phyloP scores from a whole-genome alignment of 257 asterid species.

The Pogostemon cablin region DNA sequence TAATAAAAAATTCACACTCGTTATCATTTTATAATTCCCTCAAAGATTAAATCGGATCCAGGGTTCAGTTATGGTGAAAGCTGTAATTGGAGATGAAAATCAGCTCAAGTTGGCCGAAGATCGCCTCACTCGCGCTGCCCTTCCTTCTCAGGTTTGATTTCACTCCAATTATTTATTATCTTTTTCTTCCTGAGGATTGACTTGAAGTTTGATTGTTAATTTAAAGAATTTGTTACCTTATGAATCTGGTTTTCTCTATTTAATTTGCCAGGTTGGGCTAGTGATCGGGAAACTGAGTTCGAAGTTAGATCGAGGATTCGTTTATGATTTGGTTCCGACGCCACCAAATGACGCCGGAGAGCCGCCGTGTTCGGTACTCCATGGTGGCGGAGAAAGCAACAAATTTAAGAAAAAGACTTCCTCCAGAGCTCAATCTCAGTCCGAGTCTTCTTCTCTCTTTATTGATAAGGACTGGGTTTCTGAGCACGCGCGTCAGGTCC shows the following conservation, averaged over 20 bases:
- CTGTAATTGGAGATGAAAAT: constrained; percentile 77
- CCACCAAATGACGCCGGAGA: constrained; percentile 83
- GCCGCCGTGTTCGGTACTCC: constrained; percentile 67
- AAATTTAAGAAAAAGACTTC: constrained; percentile 60
- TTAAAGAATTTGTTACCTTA: neutral
- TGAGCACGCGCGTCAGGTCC: constrained; percentile 98
- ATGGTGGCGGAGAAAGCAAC: constrained; percentile 49
- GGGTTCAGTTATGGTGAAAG: constrained; percentile 62
- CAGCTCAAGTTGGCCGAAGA: constrained; percentile 65
- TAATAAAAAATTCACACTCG: neutral
- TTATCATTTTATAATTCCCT: neutral
- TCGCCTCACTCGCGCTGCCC: constrained; percentile 65
- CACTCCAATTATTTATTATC: neutral
- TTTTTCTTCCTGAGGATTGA: neutral
- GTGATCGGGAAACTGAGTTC: constrained; percentile 82
- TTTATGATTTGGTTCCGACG: constrained; percentile 87
- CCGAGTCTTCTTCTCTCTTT: constrained; percentile 62
- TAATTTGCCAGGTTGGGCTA: constrained; percentile 68
- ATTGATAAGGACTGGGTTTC: constrained; percentile 86
- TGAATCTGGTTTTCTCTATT: neutral
- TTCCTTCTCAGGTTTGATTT: constrained; percentile 58
- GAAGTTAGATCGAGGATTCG: constrained; percentile 77
- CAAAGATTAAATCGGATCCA: neutral
- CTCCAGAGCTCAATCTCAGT: constrained; percentile 61
- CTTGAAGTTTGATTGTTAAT: neutral